Conservation (phyloP, 768 basidiomycete species). For the Steccherinum ochraceum region DNA sequence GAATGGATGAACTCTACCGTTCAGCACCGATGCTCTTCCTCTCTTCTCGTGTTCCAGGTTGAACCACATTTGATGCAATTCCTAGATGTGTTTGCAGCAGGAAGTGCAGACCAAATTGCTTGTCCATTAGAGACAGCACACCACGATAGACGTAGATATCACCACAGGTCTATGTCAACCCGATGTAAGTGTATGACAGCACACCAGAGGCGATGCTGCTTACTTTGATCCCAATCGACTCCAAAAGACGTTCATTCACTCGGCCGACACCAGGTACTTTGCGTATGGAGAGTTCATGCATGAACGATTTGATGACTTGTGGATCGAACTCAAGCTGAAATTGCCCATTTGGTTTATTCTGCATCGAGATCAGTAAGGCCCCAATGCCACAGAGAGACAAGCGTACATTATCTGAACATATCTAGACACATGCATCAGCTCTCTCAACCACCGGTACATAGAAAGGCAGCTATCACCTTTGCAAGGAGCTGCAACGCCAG, state of each 20-base stretch:
- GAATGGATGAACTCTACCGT: constrained; percentile 38
- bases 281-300: constrained; percentile 76
- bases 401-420: constrained; percentile 83
- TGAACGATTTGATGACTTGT: constrained; percentile 63
- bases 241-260: constrained; percentile 82
- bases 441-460: not conserved
- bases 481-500: constrained; percentile 66
- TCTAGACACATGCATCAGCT: too few species aligned
- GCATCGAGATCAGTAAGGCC: not conserved
- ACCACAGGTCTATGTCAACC: constrained; percentile 63
- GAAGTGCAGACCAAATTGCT: constrained; percentile 73
- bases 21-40: constrained; percentile 92
- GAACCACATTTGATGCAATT: constrained; percentile 76
- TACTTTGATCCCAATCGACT: constrained; percentile 83
- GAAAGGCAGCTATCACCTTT: constrained; percentile 49
- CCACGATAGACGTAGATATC: constrained; percentile 80
- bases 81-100: constrained; percentile 81
- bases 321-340: constrained; percentile 67
- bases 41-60: constrained; percentile 71
- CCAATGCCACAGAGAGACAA: not conserved
- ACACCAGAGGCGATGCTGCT: constrained; percentile 9
- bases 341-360: constrained; percentile 96
- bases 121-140: constrained; percentile 75
- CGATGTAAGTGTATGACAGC: not conserved
- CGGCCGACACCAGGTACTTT: constrained; percentile 88